phyloP scores from a whole-genome alignment of 2,329 filamentous ascomycete species.

The Pseudogymnoascus pannorum region DNA sequence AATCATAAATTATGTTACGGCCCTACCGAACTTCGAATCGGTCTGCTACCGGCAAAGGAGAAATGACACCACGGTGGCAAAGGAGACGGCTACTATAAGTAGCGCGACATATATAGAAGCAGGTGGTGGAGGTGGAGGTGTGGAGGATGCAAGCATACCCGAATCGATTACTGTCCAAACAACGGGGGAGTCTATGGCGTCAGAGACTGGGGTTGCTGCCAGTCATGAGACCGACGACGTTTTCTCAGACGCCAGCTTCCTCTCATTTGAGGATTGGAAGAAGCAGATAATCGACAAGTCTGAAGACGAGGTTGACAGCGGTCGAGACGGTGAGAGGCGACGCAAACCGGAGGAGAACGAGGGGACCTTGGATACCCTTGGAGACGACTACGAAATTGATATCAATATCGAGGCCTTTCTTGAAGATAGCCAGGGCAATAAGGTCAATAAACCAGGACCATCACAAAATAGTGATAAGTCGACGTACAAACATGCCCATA shows the following conservation, averaged over 20 bases:
- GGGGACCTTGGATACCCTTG: constrained; percentile 68
- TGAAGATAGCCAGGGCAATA: constrained; percentile 23
- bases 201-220: background rate
- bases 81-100: constrained; percentile 13
- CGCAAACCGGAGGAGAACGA: constrained; percentile 48
- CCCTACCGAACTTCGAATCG: constrained; percentile 65
- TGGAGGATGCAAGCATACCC: constrained; percentile 8
- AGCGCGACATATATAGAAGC: constrained; percentile 11
- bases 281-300: constrained; percentile 80
- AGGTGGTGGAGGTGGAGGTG: constrained; percentile 1
- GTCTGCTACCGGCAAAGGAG: constrained; percentile 28
- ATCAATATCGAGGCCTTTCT: constrained; percentile 62
- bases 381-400: constrained; percentile 83
- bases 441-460: constrained; percentile 14
- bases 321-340: constrained; percentile 42
- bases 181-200: background rate
- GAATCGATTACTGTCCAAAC: constrained; percentile 12
- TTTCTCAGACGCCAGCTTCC: constrained; percentile 71
- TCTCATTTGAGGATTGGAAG: constrained; percentile 99
- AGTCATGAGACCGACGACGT: constrained; percentile 49
- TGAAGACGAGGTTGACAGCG: constrained; percentile 52
- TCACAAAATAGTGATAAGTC: constrained; percentile 18
- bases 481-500: constrained; percentile 12
- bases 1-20: constrained; percentile 78
- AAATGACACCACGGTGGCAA: background rate